Percentiles rank a stretch among this genome's conserved stretches.
phyloP scores from a whole-genome alignment of 495 filamentous ascomycete genomes.

The Stereocaulon alpinum region DNA sequence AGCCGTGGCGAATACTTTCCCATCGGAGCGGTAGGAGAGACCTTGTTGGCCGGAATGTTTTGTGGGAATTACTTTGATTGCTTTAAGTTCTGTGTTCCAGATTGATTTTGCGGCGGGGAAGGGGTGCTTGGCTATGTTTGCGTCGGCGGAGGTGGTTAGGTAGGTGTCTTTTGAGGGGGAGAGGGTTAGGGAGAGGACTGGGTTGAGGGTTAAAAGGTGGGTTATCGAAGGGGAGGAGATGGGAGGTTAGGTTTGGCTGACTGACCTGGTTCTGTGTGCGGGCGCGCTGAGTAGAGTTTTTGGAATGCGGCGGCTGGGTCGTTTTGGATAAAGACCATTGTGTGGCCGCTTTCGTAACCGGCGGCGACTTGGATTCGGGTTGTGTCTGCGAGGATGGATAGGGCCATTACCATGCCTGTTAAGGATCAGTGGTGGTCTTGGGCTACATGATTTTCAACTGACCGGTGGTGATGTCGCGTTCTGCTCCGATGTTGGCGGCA shows the following conservation, averaged over 20 bases:
- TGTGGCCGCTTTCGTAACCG: constrained; percentile 83
- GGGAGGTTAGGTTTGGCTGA: not conserved
- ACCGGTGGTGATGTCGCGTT: constrained; percentile 47
- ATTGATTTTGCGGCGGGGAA: constrained; percentile 28
- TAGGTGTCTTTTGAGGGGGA: constrained; percentile 49
- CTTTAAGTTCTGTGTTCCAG: constrained; percentile 27
- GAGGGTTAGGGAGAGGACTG: constrained; percentile 64
- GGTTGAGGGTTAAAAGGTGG: constrained; percentile 45
- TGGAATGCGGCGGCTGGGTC: constrained; percentile 40
- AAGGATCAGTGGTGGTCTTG: not conserved
- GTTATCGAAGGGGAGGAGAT: constrained; percentile 55
- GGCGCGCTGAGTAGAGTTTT: constrained; percentile 51
- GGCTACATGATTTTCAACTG: not conserved
- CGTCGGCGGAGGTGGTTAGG: constrained; percentile 77
- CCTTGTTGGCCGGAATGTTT: constrained; percentile 86
- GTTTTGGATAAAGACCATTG: constrained; percentile 43
- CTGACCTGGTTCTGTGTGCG: constrained; percentile 63
- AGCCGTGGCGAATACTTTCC: constrained; percentile 76
- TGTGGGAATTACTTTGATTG: constrained; percentile 56
- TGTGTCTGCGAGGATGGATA: constrained; percentile 39
- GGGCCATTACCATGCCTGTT: constrained; percentile 79
- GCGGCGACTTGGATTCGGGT: constrained; percentile 44
- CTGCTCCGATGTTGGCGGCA: constrained; percentile 52
- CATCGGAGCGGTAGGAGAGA: constrained; percentile 67
- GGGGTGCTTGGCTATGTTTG: constrained; percentile 52